Conservation (phyloP, 805 yeast genomes). For the Lipomyces anomalus region DNA sequence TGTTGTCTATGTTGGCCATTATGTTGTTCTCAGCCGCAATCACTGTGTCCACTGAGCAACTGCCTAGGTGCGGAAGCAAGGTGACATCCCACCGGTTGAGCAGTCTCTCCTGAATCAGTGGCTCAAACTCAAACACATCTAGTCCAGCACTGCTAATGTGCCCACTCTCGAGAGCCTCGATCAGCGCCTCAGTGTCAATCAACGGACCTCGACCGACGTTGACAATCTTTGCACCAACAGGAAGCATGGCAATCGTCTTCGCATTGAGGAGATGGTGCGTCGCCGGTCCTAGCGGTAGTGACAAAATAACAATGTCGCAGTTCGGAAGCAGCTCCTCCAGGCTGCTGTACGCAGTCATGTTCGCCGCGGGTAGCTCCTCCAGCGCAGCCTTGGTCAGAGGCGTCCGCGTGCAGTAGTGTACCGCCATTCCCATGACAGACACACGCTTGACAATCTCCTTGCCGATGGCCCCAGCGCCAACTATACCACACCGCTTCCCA, state of each 20-base stretch:
- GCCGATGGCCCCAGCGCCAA: constrained; percentile 64
- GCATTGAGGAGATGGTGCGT: constrained; percentile 48
- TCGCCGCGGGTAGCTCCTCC: constrained; percentile 32
- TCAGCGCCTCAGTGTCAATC: constrained; percentile 49
- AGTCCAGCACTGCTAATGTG: constrained; percentile 49
- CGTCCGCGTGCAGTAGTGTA: constrained; percentile 49
- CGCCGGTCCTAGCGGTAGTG: constrained; percentile 48
- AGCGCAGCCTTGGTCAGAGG: constrained; percentile 45
- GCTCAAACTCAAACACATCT: constrained; percentile 60
- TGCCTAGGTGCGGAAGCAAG: constrained; percentile 53
- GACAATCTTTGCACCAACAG: constrained; percentile 48
- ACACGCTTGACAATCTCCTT: constrained; percentile 49
- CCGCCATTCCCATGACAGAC: constrained; percentile 45
- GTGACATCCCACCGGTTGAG: constrained; percentile 42
- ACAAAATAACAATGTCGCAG: constrained; percentile 47
- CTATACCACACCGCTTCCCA: constrained; percentile 48
- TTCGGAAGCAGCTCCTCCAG: constrained; percentile 44
- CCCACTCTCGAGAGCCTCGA: constrained; percentile 44
- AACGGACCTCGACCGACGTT: constrained; percentile 61
- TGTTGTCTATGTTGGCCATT: constrained; percentile 7
- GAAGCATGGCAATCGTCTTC: constrained; percentile 44
- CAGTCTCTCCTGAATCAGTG: constrained; percentile 46
- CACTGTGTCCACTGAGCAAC: constrained; percentile 35
- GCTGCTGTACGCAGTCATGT: constrained; percentile 32
- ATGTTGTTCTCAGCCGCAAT: constrained; percentile 9